Base-by-base conservation (phyloP, 2,329 filamentous ascomycete species). In the Fusarium sterilihyphosum region DNA sequence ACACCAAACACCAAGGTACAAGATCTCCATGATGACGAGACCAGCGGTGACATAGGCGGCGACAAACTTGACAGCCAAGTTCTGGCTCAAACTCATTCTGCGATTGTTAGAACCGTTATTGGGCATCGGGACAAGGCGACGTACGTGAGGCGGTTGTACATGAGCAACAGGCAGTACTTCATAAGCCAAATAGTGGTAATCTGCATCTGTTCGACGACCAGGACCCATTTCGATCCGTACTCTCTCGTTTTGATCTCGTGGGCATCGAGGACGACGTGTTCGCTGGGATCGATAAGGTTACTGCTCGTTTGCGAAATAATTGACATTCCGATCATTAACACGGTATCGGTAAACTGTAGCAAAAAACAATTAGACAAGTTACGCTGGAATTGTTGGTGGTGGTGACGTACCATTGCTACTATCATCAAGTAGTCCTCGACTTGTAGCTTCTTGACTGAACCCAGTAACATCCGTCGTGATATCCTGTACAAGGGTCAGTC, bases 201-300 rank as follows among this genome's bases (percentile, higher is more conserved):
- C 82, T 93, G 92, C 76, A 88, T 86, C 80, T 91, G 85, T 73
- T 92, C 90, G 6, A 89, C 87, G 14, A 91, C 86, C 43, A 91
- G 83, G 2, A 91, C 89, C 83, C 90, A 87, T 83, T 92, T 92
- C 52, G 88, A 91, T 17, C 90, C 90, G 43, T 79, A 82, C 2
- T 83, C 78, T 56, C 88, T 83, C 38, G 84, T 81, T 8, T 71
- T 75, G 53, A 86, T 84, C 41, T 83, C 84, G 0, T 82, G 70
- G 1, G 85, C 82, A 0, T 89, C 89, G 54, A 91, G 81, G 8
- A 78, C 70, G 1, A 80, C 76, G 1, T 81, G 79, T 35, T 89
- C 83, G 22, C 84, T 80, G 0, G 86, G 84, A 24, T 87, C 83
- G 80, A 92, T 89, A 24, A 92, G 83, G 75, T 92, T 92, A 47